Conservation (phyloP, 495 filamentous ascomycete species). For the Niebla homalea region DNA sequence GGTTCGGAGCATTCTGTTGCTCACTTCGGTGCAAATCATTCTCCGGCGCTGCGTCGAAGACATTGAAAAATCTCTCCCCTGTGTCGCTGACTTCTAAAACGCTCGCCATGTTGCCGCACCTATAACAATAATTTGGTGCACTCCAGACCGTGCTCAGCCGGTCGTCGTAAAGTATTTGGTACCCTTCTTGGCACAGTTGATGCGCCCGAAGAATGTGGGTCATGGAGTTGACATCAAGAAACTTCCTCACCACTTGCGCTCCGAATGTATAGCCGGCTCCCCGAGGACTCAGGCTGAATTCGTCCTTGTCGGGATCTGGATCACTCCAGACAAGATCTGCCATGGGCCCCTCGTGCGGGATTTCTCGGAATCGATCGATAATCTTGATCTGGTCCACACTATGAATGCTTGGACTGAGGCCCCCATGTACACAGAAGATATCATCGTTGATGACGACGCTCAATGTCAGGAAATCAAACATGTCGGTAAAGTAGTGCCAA, state of each 20-base stretch:
- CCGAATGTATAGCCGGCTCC: slow-evolving; percentile 97
- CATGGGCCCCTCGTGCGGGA: slow-evolving; percentile 97
- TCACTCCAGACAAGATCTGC: slow-evolving; percentile 98
- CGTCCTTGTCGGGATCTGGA: slow-evolving; percentile 86
- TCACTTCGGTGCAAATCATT: slow-evolving; percentile 79
- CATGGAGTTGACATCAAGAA: slow-evolving; percentile 93
- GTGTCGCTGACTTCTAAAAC: slow-evolving; percentile 89
- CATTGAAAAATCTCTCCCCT: slow-evolving; percentile 88
- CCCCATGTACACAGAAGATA: slow-evolving; percentile 97
- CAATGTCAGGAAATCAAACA: slow-evolving; percentile 96
- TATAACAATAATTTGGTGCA: slow-evolving; percentile 92
- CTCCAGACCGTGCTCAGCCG: slow-evolving; percentile 93
- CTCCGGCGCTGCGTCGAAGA: slow-evolving; percentile 92
- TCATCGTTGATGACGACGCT: slow-evolving; percentile 97
- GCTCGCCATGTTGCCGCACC: slow-evolving; percentile 93
- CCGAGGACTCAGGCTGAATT: slow-evolving; percentile 86
- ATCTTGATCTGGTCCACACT: slow-evolving; percentile 99
- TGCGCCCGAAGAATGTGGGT: slow-evolving; percentile 91
- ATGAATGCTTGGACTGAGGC: slow-evolving; percentile 89
- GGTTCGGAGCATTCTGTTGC: slow-evolving; percentile 49
- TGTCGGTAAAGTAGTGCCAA: slow-evolving; percentile 99
- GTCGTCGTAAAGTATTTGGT: slow-evolving; percentile 90
- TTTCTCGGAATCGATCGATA: slow-evolving; percentile 95
- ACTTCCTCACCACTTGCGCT: slow-evolving; percentile 93
- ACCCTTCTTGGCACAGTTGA: slow-evolving; percentile 95